Conservation (phyloP, 192 early-diverging fungal species). For the Backusella liffmaniae region DNA sequence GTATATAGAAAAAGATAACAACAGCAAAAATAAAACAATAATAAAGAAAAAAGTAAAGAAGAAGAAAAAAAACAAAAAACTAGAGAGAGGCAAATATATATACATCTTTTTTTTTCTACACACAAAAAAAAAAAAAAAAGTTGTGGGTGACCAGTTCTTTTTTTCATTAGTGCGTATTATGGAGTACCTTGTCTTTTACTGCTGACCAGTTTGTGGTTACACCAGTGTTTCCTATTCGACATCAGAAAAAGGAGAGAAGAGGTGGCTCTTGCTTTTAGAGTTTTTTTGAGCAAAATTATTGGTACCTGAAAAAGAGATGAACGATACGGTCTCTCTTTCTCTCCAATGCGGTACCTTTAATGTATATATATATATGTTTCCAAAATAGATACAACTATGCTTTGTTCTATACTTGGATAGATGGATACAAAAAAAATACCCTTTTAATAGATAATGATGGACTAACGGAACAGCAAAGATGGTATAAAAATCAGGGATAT, state of each 20-base stretch:
- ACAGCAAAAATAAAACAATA: neutral
- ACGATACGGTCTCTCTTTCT: neutral
- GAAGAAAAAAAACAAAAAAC: neutral
- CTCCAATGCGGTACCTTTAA: neutral
- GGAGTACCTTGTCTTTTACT: neutral
- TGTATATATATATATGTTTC: neutral
- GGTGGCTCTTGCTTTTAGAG: conserved; percentile 7
- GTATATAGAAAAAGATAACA: neutral
- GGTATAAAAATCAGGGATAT: neutral
- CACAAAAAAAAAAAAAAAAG: neutral
- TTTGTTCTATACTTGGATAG: neutral
- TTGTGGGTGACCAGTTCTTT: neutral
- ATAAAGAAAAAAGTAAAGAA: neutral
- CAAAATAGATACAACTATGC: neutral
- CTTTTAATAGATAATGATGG: neutral
- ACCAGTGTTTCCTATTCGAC: neutral
- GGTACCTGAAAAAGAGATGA: neutral
- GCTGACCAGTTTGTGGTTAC: neutral
- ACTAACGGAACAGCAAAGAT: neutral
- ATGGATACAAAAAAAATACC: neutral
- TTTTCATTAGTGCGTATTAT: neutral
- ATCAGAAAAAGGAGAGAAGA: neutral
- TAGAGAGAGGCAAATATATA: neutral
- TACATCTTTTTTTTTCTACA: too few species aligned
- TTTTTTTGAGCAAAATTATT: neutral